Conservation (phyloP, 441 rosid species). For the Eruca vesicaria region DNA sequence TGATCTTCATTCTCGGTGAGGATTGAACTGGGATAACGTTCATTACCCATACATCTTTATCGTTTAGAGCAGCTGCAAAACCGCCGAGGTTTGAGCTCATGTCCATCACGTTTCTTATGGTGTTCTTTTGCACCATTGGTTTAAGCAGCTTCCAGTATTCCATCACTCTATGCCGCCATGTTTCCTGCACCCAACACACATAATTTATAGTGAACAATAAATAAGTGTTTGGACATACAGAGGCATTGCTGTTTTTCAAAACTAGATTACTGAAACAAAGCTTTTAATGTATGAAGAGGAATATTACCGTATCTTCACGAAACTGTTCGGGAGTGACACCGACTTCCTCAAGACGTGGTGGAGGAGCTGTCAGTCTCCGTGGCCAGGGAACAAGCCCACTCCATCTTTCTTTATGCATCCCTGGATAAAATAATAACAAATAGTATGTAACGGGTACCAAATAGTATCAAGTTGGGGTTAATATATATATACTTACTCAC, state of each 20-base stretch:
- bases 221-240: not conserved
- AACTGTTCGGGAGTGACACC: conserved; percentile 68
- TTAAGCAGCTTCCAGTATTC: conserved; percentile 93
- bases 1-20: conserved; percentile 68
- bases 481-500: conserved; percentile 54
- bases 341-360: conserved; percentile 86
- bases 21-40: conserved; percentile 72
- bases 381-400: conserved; percentile 92
- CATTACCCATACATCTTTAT: conserved; percentile 92
- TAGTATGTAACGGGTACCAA: not conserved
- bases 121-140: conserved; percentile 61
- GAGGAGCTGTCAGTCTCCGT: conserved; percentile 63
- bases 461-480: not conserved
- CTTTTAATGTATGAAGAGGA: not conserved
- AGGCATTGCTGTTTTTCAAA: not conserved
- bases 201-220: not conserved
- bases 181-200: conserved; percentile 48
- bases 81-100: conserved; percentile 94
- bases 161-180: conserved; percentile 77
- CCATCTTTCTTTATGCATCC: conserved; percentile 81
- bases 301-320: conserved; percentile 71
- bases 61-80: conserved; percentile 79
- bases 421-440: conserved; percentile 35
- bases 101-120: conserved; percentile 91
- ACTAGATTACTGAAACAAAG: not conserved